Percentiles rank a stretch among this genome's conserved stretches.
These are phyloP conservation scores for Lactarius sp. DNA, from an alignment of 768 basidiomycete genomes.

Conservation along the genomic window DNA sequence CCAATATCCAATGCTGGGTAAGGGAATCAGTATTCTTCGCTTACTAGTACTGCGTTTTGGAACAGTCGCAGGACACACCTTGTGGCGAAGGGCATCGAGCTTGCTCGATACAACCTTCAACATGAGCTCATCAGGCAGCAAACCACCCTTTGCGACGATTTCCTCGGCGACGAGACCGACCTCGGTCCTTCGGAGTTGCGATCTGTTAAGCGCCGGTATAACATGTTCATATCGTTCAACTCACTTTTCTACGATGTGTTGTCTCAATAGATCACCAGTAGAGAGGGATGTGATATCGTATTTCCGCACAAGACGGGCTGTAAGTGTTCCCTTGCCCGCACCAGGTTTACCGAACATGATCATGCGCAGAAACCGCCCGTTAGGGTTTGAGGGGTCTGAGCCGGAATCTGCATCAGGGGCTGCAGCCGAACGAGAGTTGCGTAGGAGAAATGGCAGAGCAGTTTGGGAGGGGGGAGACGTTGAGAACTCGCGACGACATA, in stretches of 20 bases:
- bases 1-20: constrained; percentile 81
- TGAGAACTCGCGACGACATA: constrained; percentile 30
- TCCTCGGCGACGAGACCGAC: constrained; percentile 70
- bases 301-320: constrained; percentile 67
- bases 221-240: constrained; percentile 22
- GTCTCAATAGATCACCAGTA: constrained; percentile 80
- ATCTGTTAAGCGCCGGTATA: background rate
- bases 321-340: constrained; percentile 81
- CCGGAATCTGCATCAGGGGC: constrained; percentile 15
- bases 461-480: constrained; percentile 34
- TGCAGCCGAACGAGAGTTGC: constrained; percentile 19
- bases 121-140: constrained; percentile 78
- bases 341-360: constrained; percentile 81
- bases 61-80: constrained; percentile 39
- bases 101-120: constrained; percentile 70
- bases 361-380: constrained; percentile 46
- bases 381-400: constrained; percentile 18
- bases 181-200: constrained; percentile 44
- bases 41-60: background rate
- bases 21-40: background rate
- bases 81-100: constrained; percentile 59
- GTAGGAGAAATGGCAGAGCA: constrained; percentile 45
- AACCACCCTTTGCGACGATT: constrained; percentile 72
- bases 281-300: constrained; percentile 76
- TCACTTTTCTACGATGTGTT: constrained; percentile 69